Evolutionary conservation across 495 filamentous ascomycete genomes (phyloP).

Genomic region (Hypoxylon lienhwacheense): DNA sequence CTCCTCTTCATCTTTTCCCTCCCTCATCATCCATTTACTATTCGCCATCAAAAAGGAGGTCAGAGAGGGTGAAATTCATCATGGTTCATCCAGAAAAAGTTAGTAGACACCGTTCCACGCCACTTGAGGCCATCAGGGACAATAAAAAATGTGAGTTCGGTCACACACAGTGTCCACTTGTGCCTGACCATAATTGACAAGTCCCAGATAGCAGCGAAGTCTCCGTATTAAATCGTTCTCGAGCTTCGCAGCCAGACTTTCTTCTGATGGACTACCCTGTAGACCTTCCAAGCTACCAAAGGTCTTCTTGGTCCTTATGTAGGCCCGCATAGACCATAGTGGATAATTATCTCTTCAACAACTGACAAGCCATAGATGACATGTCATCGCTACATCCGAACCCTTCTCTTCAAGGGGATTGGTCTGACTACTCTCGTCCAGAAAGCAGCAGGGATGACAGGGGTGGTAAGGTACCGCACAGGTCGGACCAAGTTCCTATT

Average conservation of each 20-base stretch:
- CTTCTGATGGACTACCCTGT: background rate
- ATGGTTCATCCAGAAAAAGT: conserved; percentile 14
- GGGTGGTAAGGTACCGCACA: background rate
- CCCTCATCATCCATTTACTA: conserved; percentile 3
- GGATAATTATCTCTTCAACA: background rate
- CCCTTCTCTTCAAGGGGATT: background rate
- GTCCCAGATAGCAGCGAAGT: background rate
- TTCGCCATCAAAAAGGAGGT: conserved; percentile 15
- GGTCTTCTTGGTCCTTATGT: conserved; percentile 9
- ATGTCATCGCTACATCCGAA: background rate
- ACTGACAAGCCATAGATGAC: conserved; percentile 21
- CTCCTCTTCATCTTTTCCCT: conserved; percentile 23
- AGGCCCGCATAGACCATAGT: conserved; percentile 5
- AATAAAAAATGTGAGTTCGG: conserved; percentile 10
- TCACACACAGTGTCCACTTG: conserved; percentile 4
- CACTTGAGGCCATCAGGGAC: background rate
- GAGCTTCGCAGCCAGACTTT: background rate
- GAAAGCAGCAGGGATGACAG: background rate
- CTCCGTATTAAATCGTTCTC: background rate
- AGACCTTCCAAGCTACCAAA: conserved; percentile 8
- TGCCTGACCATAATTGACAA: background rate
- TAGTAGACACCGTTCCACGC: background rate
- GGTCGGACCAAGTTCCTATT: background rate
- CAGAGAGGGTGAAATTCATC: conserved; percentile 11
- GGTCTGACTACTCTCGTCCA: conserved; percentile 10